Evolutionary conservation across 129 eudicot species (phyloP).

Genomic region (Rutidosis leptorrhynchoides): DNA sequence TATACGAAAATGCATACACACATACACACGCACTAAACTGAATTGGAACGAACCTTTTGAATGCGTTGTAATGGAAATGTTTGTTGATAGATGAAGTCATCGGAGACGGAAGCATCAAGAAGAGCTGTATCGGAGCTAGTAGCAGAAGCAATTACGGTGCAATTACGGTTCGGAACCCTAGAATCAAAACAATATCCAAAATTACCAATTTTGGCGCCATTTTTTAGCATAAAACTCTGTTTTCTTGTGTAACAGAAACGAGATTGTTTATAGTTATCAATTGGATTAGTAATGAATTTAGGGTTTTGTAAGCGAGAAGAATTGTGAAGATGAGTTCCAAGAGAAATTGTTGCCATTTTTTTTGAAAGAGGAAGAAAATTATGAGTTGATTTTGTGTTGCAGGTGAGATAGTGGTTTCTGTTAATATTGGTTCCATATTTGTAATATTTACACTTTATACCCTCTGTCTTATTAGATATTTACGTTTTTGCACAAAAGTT

Average conservation of each 20-base stretch:
- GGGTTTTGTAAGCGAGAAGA: constrained; percentile 33
- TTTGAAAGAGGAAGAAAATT: constrained; percentile 1
- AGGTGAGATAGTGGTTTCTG: constrained; percentile 17
- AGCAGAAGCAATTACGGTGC: constrained; percentile 28
- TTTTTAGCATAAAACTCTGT: constrained; percentile 7
- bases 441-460: constrained; percentile 17
- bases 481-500: no score
- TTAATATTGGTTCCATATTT: constrained; percentile 16
- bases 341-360: constrained; percentile 50
- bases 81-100: constrained; percentile 43
- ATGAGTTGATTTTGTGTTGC: constrained; percentile 19
- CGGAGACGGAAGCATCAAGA: constrained; percentile 39
- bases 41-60: constrained; percentile 45
- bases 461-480: no score
- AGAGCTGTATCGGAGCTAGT: constrained; percentile 40
- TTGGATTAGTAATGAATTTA: constrained; percentile 22
- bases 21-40: neutral
- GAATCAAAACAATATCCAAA: constrained; percentile 27
- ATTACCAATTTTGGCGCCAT: constrained; percentile 38
- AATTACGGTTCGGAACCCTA: constrained; percentile 8
- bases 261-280: constrained; percentile 26
- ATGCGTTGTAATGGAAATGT: constrained; percentile 49
- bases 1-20: neutral
- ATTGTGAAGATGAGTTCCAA: constrained; percentile 48
- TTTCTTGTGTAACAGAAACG: constrained; percentile 29